A percentile compares a stretch with the other conserved stretches of the same genome.
Evolutionary conservation across 164 flowering plant genomes (phyloP).

Genomic region (Sextonia rubra): DNA sequence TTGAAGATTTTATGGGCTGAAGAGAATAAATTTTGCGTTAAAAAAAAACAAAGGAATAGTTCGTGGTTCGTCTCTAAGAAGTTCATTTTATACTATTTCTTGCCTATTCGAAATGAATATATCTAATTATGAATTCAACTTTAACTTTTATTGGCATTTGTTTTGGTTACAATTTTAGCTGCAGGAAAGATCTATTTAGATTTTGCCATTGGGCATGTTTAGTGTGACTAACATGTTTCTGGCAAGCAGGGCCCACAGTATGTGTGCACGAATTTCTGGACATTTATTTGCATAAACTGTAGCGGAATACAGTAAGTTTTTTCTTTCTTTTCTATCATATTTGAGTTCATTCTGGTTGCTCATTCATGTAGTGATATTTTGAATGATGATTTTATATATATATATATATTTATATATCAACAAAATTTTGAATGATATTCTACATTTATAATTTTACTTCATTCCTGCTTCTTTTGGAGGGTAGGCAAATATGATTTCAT

Average conservation of each 20-base stretch:
- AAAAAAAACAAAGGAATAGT: too few species aligned
- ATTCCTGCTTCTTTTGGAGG: neutral
- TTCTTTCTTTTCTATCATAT: neutral
- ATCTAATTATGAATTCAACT: too few species aligned
- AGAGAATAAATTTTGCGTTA: too few species aligned
- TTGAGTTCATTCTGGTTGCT: neutral
- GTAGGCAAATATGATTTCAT: neutral
- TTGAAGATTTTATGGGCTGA: too few species aligned
- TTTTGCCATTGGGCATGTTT: neutral
- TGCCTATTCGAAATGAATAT: too few species aligned
- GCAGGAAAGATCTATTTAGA: neutral
- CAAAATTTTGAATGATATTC: neutral
- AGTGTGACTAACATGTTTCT: slow-evolving; percentile 1
- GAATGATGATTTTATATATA: slow-evolving; percentile 5
- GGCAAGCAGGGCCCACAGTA: slow-evolving; percentile 91
- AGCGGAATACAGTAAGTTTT: slow-evolving; percentile 96
- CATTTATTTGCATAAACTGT: slow-evolving; percentile 92
- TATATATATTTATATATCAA: neutral
- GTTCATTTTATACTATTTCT: too few species aligned
- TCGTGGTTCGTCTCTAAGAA: too few species aligned
- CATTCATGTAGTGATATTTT: neutral
- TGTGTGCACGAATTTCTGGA: slow-evolving; percentile 97
- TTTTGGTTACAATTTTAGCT: neutral
- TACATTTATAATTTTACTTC: neutral
- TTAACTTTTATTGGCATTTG: neutral